These are phyloP conservation scores for Suhomyces pyralidae DNA, from an alignment of 805 yeast genomes.

Conservation along the genomic window DNA sequence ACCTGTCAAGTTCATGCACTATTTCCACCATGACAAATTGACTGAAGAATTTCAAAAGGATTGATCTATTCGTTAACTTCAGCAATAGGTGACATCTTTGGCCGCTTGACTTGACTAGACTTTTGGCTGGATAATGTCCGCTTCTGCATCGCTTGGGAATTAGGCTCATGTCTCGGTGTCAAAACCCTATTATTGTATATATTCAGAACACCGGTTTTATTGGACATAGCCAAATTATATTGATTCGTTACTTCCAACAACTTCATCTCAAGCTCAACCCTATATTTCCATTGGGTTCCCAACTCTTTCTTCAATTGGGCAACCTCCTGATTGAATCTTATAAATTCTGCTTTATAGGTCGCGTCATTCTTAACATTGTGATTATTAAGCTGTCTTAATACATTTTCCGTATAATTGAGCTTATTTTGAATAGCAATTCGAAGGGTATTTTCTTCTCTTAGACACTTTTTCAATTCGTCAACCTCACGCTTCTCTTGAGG, in stretches of 20 bases:
- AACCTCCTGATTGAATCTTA: background rate
- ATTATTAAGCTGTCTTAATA: background rate
- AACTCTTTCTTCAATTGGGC: background rate
- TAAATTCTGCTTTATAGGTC: background rate
- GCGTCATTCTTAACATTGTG: background rate
- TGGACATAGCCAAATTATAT: background rate
- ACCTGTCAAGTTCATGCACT: slow-evolving; percentile 66
- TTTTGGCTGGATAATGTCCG: background rate
- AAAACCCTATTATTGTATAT: background rate
- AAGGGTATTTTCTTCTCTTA: background rate
- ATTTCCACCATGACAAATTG: slow-evolving; percentile 53
- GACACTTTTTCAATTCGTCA: background rate
- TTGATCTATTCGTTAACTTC: background rate
- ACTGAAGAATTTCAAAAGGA: slow-evolving; percentile 46
- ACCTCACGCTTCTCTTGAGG: background rate
- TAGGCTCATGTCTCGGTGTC: background rate
- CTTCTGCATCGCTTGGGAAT: background rate
- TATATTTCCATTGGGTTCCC: background rate
- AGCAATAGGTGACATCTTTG: background rate
- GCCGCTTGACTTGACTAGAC: background rate
- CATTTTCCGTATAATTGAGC: background rate
- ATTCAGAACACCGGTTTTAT: background rate
- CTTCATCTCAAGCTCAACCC: background rate
- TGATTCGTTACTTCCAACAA: background rate
- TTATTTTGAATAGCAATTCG: background rate